A percentile compares a stretch with the other conserved stretches of the same genome.
Conservation (phyloP, 495 filamentous ascomycete species). For the Cercophora samala region DNA sequence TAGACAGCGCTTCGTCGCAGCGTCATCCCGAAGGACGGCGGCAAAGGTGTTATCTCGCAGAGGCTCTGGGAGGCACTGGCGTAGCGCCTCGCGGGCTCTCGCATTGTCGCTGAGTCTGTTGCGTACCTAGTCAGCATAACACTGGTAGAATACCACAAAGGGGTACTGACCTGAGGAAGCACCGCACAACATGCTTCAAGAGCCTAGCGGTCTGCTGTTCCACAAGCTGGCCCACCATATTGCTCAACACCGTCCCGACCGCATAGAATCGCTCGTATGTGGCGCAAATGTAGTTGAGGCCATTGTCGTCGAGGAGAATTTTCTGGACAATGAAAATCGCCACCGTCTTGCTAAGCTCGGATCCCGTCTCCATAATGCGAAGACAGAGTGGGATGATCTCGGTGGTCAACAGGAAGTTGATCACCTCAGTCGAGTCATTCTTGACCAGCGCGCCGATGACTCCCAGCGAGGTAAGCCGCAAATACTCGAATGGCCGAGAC, state of each 20-base stretch:
- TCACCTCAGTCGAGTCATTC: conserved; percentile 97
- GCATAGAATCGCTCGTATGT: conserved; percentile 99
- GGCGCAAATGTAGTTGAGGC: conserved; percentile 97
- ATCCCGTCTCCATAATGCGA: conserved; percentile 98
- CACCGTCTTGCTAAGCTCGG: conserved; percentile 96
- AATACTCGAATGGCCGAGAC: conserved; percentile 95
- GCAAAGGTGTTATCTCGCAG: conserved; percentile 96
- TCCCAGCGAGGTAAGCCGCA: conserved; percentile 94
- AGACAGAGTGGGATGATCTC: conserved; percentile 99
- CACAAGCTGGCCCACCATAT: conserved; percentile 96
- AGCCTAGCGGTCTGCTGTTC: conserved; percentile 95
- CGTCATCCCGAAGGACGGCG: conserved; percentile 92
- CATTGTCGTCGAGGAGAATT: conserved; percentile 93
- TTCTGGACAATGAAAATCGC: conserved; percentile 99
- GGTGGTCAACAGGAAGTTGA: conserved; percentile 97
- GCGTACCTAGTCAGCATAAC: background rate
- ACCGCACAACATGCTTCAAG: conserved; percentile 96
- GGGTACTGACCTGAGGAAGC: conserved; percentile 80
- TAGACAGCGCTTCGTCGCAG: conserved; percentile 95
- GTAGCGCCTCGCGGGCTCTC: conserved; percentile 87
- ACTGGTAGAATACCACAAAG: conserved; percentile 18
- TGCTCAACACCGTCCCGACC: conserved; percentile 94
- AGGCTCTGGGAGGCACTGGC: conserved; percentile 95
- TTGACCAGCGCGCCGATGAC: conserved; percentile 98
- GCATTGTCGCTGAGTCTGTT: conserved; percentile 90